Evolutionary conservation across 2,329 filamentous ascomycete species (phyloP), one percentile per base, ranked within the genome.

Genomic region (Exophiala xenobiotica): DNA sequence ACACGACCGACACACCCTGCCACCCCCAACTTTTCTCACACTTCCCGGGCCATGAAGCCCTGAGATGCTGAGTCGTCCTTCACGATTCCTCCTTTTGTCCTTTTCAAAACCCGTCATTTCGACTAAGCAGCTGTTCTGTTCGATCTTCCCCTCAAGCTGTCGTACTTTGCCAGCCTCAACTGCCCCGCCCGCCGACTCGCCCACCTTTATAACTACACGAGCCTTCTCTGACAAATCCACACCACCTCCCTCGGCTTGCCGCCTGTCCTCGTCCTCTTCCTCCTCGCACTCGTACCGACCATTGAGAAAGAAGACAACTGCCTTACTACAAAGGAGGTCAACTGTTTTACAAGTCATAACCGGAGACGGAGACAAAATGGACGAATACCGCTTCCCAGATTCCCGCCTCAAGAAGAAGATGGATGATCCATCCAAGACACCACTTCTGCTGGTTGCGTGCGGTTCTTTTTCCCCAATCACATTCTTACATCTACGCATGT

Each of bases 401-500:
- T 58, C 67, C 35, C 70, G 74, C 47, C 61, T 77, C 50, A 75
- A 73, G 65, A 69, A 64, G 53, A 69, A 67, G 54, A 74, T 77
- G 71, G 64, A 69, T 12, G 71, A 77, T 51, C 68, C 74, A 4
- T 71, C 70, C 51, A 75, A 74, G 63, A 75, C 72, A 1, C 73
- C 73, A n/a, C 62, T 75, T 4, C 63, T 75, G 7, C 65, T 77
- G 11, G 71, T 77, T 47, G 73, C 74, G 22, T 77, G 75, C 58
- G 75, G 79, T 38, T 81, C 78, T 9, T 91, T 90, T 72, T 88
- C 84, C 0, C 87, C 87, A 14, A 82, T 86, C 43, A 88, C 85
- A 5, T 87, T 87, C 64, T 77, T 90, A 22, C 88, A 92, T 66
- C 74, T 93, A 57, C 85, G 88, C 66, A 92, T 95, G 86, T 92